Evolutionary conservation across 1,284 basidiomycete genomes (phyloP), one percentile per base, ranked within the genome.

Genomic region (Veloboletus limbatus): DNA sequence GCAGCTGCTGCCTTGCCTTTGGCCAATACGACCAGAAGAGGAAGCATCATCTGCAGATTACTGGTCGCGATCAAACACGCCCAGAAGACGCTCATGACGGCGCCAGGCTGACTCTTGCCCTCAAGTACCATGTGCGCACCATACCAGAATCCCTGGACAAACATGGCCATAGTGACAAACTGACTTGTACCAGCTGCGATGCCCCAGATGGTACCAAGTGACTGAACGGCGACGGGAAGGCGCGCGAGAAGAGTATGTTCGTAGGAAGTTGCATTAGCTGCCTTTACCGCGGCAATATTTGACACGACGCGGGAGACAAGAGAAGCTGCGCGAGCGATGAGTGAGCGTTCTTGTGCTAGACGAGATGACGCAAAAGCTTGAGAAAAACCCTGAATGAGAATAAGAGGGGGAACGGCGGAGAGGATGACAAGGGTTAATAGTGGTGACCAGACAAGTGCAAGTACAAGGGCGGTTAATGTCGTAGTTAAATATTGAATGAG

Each of bases 101-200:
- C 78, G 4, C 90, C 91, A 0, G 88, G 74, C 2, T 71, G 72
- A 42, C 82, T 75, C 48, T 77, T 80, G 5, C 88, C 88, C 16
- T 83, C 75, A 20, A 82, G 72, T 11, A 99, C 92, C 43, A 97
- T 78, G 60, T 88, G 85, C 3, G 88, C 80, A 11, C 96, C 97
- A 65, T 88, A 98, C 91, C 94, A 97, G 69, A 98, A 98, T 2
- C 90, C 94, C 60, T 94, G 88, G 9, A 98, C 92, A 69, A 98
- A 98, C 82, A 97, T 97, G 27, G 81, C 78, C 74, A 96, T 86
- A 53, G 87, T 80, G 40, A 89, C 73, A 63, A 92, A 88, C 60
- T 94, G 89, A 9, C 78, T 79, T 5, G 84, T 51, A 21, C 82
- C 88, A 3, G 78, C 72, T 8, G 85, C 83, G 30, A 84, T 32